These are phyloP conservation scores for Artemisia argyi DNA, from an alignment of 129 eudicot species.

Conservation along the genomic window DNA sequence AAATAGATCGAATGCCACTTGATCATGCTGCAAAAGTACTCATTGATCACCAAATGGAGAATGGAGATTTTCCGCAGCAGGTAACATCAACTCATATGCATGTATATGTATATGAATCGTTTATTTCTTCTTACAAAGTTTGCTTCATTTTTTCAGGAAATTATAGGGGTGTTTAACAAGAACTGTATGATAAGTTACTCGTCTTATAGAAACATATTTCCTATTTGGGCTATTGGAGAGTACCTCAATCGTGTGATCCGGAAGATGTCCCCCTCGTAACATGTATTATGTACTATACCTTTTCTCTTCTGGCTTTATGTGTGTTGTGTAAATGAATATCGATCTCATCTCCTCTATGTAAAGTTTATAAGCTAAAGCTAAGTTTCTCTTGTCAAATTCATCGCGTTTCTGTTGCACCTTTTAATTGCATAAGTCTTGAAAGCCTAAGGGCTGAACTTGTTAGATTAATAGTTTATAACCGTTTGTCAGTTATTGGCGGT, in stretches of 20 bases:
- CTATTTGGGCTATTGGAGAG: constrained; percentile 68
- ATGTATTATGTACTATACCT: not conserved
- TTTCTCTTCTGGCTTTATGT: not conserved
- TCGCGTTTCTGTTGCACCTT: too few species aligned
- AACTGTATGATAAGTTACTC: constrained; percentile 70
- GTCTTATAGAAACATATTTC: constrained; percentile 58
- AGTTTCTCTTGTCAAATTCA: not conserved
- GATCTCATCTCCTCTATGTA: not conserved
- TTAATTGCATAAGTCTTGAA: too few species aligned
- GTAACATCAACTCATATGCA: constrained; percentile 23
- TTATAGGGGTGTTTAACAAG: constrained; percentile 70
- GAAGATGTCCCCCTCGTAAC: constrained; percentile 13
- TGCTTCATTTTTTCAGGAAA: constrained; percentile 43
- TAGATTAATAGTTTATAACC: too few species aligned
- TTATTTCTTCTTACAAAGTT: not conserved
- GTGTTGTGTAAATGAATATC: constrained; percentile 2
- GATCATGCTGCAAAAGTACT: constrained; percentile 64
- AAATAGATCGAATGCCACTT: constrained; percentile 55
- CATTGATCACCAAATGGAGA: constrained; percentile 62
- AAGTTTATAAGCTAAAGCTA: not conserved
- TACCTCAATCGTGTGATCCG: constrained; percentile 46
- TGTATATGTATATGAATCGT: not conserved
- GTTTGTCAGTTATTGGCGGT: too few species aligned
- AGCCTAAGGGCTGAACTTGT: too few species aligned
- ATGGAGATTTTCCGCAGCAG: constrained; percentile 81